A percentile compares a stretch with the other conserved stretches of the same genome.
Evolutionary conservation across 345 rosid genomes (phyloP).

Genomic region (Gossypium rotundifolium): DNA sequence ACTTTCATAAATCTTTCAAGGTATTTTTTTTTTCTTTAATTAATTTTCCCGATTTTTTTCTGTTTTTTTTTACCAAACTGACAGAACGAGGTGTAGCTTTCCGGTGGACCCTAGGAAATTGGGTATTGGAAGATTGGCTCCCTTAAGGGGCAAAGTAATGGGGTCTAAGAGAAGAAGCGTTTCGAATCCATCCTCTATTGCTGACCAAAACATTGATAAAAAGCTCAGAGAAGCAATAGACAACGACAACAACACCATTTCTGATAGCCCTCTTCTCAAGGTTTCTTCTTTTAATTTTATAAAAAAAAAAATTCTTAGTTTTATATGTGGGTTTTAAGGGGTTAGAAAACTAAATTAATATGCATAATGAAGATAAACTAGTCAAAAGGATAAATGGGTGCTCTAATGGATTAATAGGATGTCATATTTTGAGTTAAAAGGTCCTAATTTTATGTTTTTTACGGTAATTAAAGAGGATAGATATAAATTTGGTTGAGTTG

Average conservation of each 20-base stretch:
- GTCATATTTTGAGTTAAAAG: constrained; percentile 1
- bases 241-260: constrained; percentile 13
- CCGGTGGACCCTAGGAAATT: constrained; percentile 31
- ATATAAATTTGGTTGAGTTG: constrained; percentile 17
- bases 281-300: constrained; percentile 7
- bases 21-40: constrained; percentile 21
- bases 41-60: not conserved
- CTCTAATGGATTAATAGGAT: constrained; percentile 10
- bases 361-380: not conserved
- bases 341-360: not conserved
- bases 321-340: constrained; percentile 13
- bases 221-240: constrained; percentile 23
- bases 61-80: constrained; percentile 2
- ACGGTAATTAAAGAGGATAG: not conserved
- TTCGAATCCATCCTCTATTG: constrained; percentile 26
- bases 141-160: constrained; percentile 27
- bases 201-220: constrained; percentile 32
- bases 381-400: constrained; percentile 5
- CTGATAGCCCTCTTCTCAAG: constrained; percentile 22
- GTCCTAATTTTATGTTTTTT: not conserved
- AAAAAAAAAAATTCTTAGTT: not conserved
- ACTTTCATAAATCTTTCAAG: constrained; percentile 27
- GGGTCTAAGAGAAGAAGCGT: constrained; percentile 32
- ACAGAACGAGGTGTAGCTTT: constrained; percentile 35
- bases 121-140: constrained; percentile 24